phyloP scores from a whole-genome alignment of 148 eudicot species.

The Oxyria digyna region DNA sequence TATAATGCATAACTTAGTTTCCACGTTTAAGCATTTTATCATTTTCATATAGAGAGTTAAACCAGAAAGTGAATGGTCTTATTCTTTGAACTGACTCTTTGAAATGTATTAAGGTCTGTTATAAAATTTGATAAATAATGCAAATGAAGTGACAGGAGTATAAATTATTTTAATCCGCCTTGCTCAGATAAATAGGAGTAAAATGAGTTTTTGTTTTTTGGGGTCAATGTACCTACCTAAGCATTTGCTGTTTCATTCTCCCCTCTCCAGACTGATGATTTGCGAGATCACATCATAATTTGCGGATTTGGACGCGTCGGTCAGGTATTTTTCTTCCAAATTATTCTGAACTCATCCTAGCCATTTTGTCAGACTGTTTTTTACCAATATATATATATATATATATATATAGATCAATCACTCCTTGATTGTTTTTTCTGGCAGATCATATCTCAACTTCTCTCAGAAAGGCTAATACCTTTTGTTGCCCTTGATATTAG shows the following conservation, averaged over 20 bases:
- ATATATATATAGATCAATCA: too few species aligned
- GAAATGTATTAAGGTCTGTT: neutral
- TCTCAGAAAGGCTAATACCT: conserved; percentile 89
- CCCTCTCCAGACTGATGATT: conserved; percentile 76
- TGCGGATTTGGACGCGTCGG: conserved; percentile 99
- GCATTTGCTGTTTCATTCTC: neutral
- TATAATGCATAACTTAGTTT: conserved; percentile 12
- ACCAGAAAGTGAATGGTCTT: neutral
- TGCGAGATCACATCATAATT: conserved; percentile 90
- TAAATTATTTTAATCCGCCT: neutral
- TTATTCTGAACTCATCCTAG: neutral
- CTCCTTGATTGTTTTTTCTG: conserved; percentile 8
- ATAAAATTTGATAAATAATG: neutral
- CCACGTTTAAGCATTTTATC: neutral
- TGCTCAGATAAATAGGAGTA: neutral
- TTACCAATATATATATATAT: neutral
- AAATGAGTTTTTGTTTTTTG: neutral
- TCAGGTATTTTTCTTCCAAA: conserved; percentile 38
- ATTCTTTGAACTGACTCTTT: neutral
- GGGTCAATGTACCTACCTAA: neutral
- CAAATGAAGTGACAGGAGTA: neutral
- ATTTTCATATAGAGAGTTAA: neutral
- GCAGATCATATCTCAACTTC: conserved; percentile 98
- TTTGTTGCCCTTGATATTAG: conserved; percentile 99
- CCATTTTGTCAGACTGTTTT: neutral